Conservation (phyloP, 805 yeast genomes). For the Metschnikowia aberdeeniae region DNA sequence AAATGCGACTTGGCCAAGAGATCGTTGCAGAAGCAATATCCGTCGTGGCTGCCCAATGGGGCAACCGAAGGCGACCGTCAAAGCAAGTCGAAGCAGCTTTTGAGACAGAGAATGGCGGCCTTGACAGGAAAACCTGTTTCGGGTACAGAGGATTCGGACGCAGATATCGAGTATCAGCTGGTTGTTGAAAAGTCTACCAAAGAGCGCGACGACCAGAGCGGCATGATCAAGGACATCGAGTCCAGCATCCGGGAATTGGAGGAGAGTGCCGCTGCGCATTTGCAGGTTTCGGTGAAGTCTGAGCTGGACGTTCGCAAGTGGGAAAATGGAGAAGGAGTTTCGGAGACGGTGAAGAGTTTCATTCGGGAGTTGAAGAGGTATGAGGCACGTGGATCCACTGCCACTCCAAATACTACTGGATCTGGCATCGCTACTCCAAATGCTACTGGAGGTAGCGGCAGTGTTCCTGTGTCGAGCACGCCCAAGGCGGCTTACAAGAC, state of each 20-base stretch:
- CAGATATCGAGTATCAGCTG: slow-evolving; percentile 50
- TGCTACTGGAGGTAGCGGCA: not conserved
- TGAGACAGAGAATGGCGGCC: slow-evolving; percentile 88
- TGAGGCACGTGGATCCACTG: not conserved
- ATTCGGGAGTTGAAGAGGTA: slow-evolving; percentile 47
- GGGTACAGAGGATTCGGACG: slow-evolving; percentile 44
- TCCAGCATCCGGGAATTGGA: slow-evolving; percentile 62
- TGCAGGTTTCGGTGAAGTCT: slow-evolving; percentile 40
- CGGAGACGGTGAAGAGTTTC: slow-evolving; percentile 56
- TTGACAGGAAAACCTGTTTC: slow-evolving; percentile 71
- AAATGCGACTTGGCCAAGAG: slow-evolving; percentile 62
- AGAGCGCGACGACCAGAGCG: slow-evolving; percentile 54
- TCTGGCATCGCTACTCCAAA: not conserved
- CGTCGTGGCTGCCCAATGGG: slow-evolving; percentile 70
- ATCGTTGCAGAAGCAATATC: slow-evolving; percentile 56
- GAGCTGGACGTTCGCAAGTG: slow-evolving; percentile 61
- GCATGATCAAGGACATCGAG: slow-evolving; percentile 67
- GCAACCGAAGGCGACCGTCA: slow-evolving; percentile 74
- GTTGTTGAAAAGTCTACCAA: slow-evolving; percentile 48
- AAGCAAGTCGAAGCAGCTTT: slow-evolving; percentile 68
- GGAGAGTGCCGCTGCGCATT: slow-evolving; percentile 41
- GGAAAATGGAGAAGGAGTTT: slow-evolving; percentile 78
- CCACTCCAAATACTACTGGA: not conserved
- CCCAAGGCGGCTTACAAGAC: slow-evolving; percentile 29
- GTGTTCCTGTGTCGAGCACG: slow-evolving; percentile 6